phyloP scores from a whole-genome alignment of 2,329 filamentous ascomycete species.

The Diaporthe citrichinensis region DNA sequence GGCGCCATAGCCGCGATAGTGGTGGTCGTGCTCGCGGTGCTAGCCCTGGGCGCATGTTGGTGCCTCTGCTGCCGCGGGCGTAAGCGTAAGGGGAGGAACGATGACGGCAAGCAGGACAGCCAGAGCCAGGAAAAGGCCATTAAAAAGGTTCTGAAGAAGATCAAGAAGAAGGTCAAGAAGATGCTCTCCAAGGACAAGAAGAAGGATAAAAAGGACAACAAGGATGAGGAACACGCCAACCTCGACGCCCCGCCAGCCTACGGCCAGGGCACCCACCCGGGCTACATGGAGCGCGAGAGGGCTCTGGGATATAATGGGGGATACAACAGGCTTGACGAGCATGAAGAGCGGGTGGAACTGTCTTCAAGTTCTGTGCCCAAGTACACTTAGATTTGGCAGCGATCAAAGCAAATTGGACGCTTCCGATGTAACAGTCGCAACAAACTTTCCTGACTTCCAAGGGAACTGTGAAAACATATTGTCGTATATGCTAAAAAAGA shows the following conservation, averaged over 20 bases:
- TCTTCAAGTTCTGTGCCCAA: neutral
- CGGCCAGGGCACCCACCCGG: constrained; percentile 10
- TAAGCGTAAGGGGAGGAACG: neutral
- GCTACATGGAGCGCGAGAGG: constrained; percentile 8
- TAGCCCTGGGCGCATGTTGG: constrained; percentile 3
- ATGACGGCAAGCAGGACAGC: neutral
- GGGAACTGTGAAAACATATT: neutral
- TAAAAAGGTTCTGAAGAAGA: neutral
- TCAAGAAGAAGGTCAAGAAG: constrained; percentile 26
- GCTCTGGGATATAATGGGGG: neutral
- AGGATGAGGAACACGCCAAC: neutral
- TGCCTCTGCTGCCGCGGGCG: constrained; percentile 14
- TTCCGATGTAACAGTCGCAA: neutral
- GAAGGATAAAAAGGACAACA: neutral
- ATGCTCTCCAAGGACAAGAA: constrained; percentile 20
- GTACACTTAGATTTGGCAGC: neutral
- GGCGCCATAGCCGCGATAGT: constrained; percentile 26
- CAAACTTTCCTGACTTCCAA: neutral
- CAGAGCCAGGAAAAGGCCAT: constrained; percentile 23
- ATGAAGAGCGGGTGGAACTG: constrained; percentile 4
- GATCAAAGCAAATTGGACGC: neutral
- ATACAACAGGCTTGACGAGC: constrained; percentile 10
- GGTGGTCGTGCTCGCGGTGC: constrained; percentile 2
- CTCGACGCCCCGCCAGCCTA: neutral
- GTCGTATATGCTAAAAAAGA: neutral